Evolutionary conservation across 2,329 filamentous ascomycete species (phyloP).

Genomic region (Xylaria sp.): DNA sequence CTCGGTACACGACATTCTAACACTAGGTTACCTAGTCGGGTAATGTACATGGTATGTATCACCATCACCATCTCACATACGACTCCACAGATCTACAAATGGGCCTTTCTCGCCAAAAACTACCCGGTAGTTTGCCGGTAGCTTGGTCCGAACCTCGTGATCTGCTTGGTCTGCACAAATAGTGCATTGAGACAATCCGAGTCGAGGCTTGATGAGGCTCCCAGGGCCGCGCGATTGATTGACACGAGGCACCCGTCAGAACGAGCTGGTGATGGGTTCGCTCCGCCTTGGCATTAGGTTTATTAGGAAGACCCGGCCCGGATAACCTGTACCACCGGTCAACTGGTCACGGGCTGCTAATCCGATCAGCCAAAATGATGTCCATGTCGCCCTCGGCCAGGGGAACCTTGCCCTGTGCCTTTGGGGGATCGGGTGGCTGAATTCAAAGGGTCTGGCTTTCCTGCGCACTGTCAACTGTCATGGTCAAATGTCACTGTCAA

Average conservation of each 20-base stretch:
- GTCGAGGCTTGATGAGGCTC: constrained; percentile 19
- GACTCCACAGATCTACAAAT: constrained; percentile 34
- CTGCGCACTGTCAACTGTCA: constrained; percentile 8
- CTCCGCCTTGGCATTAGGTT: constrained; percentile 8
- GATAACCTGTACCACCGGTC: constrained; percentile 24
- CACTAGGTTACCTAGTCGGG: not conserved
- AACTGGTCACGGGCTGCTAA: constrained; percentile 26
- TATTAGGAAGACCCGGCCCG: constrained; percentile 31
- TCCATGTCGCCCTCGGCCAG: constrained; percentile 11
- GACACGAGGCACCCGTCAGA: constrained; percentile 1
- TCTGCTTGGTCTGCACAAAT: constrained; percentile 3
- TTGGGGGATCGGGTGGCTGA: constrained; percentile 21
- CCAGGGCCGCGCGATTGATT: not conserved
- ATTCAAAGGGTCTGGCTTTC: constrained; percentile 19
- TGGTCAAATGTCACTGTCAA: too few relatives aligned
- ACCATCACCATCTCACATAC: constrained; percentile 1
- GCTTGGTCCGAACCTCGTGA: constrained; percentile 19
- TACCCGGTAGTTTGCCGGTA: constrained; percentile 20
- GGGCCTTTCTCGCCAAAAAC: constrained; percentile 31
- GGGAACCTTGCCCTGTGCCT: constrained; percentile 17
- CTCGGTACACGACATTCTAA: not conserved
- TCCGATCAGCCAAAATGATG: constrained; percentile 18
- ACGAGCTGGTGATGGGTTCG: constrained; percentile 12
- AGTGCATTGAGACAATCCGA: constrained; percentile 9
- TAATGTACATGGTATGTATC: not conserved